A percentile compares a stretch with the other conserved stretches of the same genome.
Evolutionary conservation across 257 asterid genomes (phyloP).

Genomic region (Echium plantagineum): DNA sequence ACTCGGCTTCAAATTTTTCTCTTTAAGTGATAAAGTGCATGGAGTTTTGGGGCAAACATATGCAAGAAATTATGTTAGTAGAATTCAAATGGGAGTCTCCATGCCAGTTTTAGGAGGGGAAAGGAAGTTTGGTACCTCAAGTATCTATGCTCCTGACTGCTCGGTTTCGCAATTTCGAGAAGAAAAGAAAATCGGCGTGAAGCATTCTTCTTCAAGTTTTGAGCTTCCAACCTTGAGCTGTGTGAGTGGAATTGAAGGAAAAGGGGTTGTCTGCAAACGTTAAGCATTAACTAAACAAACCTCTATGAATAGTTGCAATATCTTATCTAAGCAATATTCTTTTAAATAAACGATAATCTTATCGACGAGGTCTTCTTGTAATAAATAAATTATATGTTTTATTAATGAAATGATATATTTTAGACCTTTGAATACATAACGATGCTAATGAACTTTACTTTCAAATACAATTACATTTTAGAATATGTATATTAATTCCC

Average conservation of each 20-base stretch:
- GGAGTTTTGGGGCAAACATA: slow-evolving; percentile 18
- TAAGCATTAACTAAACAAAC: neutral
- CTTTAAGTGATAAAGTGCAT: slow-evolving; percentile 5
- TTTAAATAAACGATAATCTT: too few relatives aligned
- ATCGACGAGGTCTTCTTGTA: too few relatives aligned
- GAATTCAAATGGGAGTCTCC: slow-evolving; percentile 9
- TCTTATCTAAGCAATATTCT: too few relatives aligned
- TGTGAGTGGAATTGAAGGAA: slow-evolving; percentile 4
- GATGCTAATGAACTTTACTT: too few relatives aligned
- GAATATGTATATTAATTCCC: too few relatives aligned
- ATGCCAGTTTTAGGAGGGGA: slow-evolving; percentile 13
- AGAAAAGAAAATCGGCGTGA: neutral
- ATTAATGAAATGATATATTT: too few relatives aligned
- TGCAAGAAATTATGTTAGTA: slow-evolving; percentile 6
- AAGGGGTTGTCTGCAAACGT: slow-evolving; percentile 6
- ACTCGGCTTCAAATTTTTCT: slow-evolving; percentile 11
- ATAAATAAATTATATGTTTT: too few relatives aligned
- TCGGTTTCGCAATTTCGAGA: slow-evolving; percentile 4
- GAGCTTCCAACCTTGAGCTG: slow-evolving; percentile 15
- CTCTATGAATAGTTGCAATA: too few relatives aligned
- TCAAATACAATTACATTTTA: too few relatives aligned
- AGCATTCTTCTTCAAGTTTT: neutral
- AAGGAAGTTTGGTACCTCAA: slow-evolving; percentile 3
- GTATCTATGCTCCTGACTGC: slow-evolving; percentile 7
- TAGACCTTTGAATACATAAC: too few relatives aligned